Conservation (phyloP, 192 early-diverging fungal genomes). For the Mortierella antarctica region DNA sequence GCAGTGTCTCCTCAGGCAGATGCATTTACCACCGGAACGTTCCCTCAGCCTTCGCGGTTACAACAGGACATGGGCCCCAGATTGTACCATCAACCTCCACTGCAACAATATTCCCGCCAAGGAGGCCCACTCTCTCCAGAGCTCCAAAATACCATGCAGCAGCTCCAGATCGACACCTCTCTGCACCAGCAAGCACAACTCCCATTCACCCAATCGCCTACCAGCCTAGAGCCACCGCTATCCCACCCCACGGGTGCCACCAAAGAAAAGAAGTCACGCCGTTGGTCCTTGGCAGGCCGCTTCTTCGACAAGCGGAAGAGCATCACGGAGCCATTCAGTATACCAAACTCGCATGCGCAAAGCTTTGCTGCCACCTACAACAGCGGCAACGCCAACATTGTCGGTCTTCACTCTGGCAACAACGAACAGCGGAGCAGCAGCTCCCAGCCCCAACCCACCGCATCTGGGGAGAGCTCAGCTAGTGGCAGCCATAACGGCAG, state of each 20-base stretch:
- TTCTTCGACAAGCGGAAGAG: conserved; percentile 26
- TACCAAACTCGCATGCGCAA: conserved; percentile 5
- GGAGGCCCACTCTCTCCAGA: too few relatives aligned
- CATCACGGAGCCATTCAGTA: conserved; percentile 9
- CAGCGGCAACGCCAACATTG: not conserved
- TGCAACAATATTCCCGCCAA: too few relatives aligned
- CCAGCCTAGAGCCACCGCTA: not conserved
- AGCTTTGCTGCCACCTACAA: not conserved
- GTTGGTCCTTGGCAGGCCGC: conserved; percentile 22
- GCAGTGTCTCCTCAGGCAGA: too few relatives aligned
- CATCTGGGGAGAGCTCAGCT: not conserved
- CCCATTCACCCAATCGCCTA: too few relatives aligned
- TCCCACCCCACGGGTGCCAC: not conserved
- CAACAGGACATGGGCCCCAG: too few relatives aligned
- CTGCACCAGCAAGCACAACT: too few relatives aligned
- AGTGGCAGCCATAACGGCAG: not conserved
- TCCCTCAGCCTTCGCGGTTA: too few relatives aligned
- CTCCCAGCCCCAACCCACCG: not conserved
- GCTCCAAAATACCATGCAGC: too few relatives aligned
- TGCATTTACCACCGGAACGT: too few relatives aligned
- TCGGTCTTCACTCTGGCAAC: not conserved
- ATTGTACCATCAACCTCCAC: too few relatives aligned
- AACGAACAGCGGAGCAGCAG: not conserved
- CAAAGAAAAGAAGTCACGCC: conserved; percentile 11
- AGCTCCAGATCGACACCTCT: too few relatives aligned